Evolutionary conservation across 805 yeast species (phyloP), one percentile per base, ranked within the genome.

Genomic region (Priceomyces carsonii): DNA sequence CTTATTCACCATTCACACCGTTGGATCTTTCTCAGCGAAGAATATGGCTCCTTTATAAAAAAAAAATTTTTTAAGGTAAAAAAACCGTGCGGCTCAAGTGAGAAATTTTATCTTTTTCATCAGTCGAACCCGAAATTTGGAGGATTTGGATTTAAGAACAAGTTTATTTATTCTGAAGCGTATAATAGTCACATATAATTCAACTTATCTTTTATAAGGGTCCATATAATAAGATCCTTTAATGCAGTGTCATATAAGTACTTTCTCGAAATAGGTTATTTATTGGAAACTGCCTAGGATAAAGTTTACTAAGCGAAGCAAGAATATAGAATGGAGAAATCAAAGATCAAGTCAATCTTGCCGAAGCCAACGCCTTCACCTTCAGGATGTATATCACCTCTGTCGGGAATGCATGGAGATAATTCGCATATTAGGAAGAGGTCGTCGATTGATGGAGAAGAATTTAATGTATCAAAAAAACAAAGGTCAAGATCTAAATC

Each of bases 321-420:
- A n/a, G n/a, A 8, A n/a, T n/a, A n/a, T n/a, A 31, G 15, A 13
- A 63, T 63, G 69, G 69, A 66, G 36, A 64, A 62, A 44, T 50
- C 66, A 10, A 64, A 60, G 44, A 48, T 67, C 47, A 68, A 67
- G 47, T 57, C 68, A 20, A 68, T 68, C 31, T 57, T 67, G 29
- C 73, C 73, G 15, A 68, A 67, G 43, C 71, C 70, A 10, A 47
- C 63, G 17, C 51, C 60, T 3, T 32, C 48, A 5, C 38, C 47
- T 7, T 32, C 32, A 16, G 21, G 34, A n/a, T 18, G 34, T 12
- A 24, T 12, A n/a, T 20, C 38, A 8, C 29, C 25, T 6, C 16
- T 22, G 13, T 13, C 32, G 13, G 19, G 29, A 15, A 20, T 9
- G 23, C 6, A 26, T 6, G 27, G 27, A 18, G 13, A 24, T 18